Evolutionary conservation across 495 filamentous ascomycete genomes (phyloP).

Genomic region (Pyrenula massariospora): DNA sequence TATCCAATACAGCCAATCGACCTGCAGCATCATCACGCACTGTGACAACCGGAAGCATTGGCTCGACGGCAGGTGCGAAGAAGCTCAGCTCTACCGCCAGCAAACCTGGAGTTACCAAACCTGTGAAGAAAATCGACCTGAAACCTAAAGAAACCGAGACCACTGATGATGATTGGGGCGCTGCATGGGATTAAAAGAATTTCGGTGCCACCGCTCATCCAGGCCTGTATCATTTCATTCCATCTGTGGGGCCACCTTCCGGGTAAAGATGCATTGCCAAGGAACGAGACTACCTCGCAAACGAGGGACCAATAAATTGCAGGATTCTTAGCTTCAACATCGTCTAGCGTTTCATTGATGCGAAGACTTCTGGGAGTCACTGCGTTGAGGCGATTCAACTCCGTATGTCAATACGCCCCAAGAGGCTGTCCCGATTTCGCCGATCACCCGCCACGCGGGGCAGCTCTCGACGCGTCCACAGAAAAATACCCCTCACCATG

Average conservation of each 20-base stretch:
- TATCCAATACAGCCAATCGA: too few species aligned
- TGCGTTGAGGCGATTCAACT: too few species aligned
- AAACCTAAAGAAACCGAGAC: constrained; percentile 35
- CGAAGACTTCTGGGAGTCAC: too few species aligned
- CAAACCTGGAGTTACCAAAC: constrained; percentile 19
- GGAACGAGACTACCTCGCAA: too few species aligned
- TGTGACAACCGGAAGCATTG: constrained; percentile 4
- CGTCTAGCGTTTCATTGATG: too few species aligned
- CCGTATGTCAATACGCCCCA: too few species aligned
- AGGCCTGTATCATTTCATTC: too few species aligned
- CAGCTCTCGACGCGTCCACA: not conserved
- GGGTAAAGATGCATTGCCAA: too few species aligned
- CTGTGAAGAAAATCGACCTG: constrained; percentile 34
- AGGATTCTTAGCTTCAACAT: too few species aligned
- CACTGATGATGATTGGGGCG: constrained; percentile 42
- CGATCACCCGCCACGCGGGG: not conserved
- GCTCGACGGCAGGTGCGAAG: constrained; percentile 22
- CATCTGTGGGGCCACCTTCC: too few species aligned
- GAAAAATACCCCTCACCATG: not conserved
- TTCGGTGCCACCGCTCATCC: too few species aligned
- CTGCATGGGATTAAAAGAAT: constrained; percentile 36
- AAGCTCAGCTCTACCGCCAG: constrained; percentile 24
- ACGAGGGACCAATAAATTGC: too few species aligned
- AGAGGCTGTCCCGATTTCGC: not conserved
- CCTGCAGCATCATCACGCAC: not conserved